phyloP scores from a whole-genome alignment of 1,284 basidiomycete genomes.

The Cutaneotrichosporon cyanovorans region DNA sequence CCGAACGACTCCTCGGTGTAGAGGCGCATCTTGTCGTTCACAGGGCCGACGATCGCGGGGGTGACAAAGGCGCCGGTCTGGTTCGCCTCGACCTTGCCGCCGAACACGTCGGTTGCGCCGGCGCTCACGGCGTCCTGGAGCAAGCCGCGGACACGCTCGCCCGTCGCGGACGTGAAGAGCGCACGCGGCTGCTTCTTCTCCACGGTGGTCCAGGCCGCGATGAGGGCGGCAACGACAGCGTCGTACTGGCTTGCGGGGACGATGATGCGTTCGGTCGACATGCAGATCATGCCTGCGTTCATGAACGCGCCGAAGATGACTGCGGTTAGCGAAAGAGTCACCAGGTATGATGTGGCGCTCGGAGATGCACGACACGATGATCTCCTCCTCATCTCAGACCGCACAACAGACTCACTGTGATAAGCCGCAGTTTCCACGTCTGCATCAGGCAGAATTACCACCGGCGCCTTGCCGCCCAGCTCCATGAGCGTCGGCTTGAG shows the following conservation, averaged over 20 bases:
- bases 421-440: constrained; percentile 53
- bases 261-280: constrained; percentile 62
- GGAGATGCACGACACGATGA: too few species aligned
- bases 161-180: constrained; percentile 53
- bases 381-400: too few species aligned
- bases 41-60: constrained; percentile 52
- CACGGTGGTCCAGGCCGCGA: constrained; percentile 32
- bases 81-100: neutral
- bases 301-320: constrained; percentile 57
- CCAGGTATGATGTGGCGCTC: too few species aligned
- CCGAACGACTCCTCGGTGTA: constrained; percentile 58
- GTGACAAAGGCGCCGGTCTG: constrained; percentile 48
- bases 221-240: constrained; percentile 43
- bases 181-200: constrained; percentile 7
- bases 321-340: too few species aligned
- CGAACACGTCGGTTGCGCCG: constrained; percentile 48
- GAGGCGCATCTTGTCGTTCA: constrained; percentile 52
- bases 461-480: constrained; percentile 48
- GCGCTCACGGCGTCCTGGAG: constrained; percentile 51
- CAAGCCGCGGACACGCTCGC: constrained; percentile 51
- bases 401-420: constrained; percentile 14
- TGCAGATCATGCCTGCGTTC: constrained; percentile 62
- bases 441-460: constrained; percentile 55
- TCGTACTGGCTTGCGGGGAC: constrained; percentile 46
- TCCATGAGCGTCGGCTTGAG: constrained; percentile 46